Percentiles rank a stretch among this genome's conserved stretches.
Conservation (phyloP, 2,329 filamentous ascomycete genomes). For the Coniella lustricola region DNA sequence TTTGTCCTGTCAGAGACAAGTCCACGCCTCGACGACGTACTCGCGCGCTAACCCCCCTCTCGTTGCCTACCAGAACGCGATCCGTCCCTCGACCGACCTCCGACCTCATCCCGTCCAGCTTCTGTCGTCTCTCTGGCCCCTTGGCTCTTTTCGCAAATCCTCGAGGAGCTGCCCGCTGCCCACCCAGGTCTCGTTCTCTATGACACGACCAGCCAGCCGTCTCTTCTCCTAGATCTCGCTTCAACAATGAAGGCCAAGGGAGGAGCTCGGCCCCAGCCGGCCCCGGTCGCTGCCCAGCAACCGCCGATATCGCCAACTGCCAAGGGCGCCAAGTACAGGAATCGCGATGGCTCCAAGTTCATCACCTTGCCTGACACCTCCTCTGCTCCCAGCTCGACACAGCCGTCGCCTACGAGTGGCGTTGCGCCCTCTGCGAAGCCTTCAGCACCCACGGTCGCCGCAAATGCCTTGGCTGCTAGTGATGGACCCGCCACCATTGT, state of each 20-base stretch:
- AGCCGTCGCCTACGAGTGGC: conserved; percentile 44
- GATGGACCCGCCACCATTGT: conserved; percentile 38
- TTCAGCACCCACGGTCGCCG: conserved; percentile 21
- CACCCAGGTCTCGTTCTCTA: conserved; percentile 6
- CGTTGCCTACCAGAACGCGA: conserved; percentile 6
- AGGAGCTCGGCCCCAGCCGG: conserved; percentile 24
- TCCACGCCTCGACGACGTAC: neutral
- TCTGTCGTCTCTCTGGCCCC: neutral
- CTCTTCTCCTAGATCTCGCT: conserved; percentile 1
- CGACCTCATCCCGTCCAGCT: neutral
- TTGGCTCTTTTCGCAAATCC: conserved; percentile 7
- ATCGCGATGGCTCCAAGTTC: conserved; percentile 63
- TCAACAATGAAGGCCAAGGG: conserved; percentile 23
- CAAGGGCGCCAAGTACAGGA: conserved; percentile 54
- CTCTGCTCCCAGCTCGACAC: conserved; percentile 39
- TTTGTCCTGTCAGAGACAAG: neutral
- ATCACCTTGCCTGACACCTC: conserved; percentile 52
- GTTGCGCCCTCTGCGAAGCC: conserved; percentile 25
- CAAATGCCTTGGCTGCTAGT: conserved; percentile 10
- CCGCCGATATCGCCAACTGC: conserved; percentile 44
- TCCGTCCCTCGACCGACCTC: neutral
- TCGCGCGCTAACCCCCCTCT: conserved; percentile 4
- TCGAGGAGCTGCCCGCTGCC: conserved; percentile 13
- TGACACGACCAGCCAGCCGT: conserved; percentile 6
- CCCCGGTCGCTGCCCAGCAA: conserved; percentile 37